These are phyloP conservation scores for Elsinoe perseae DNA, from an alignment of 2,329 filamentous ascomycete genomes.

Conservation along the genomic window DNA sequence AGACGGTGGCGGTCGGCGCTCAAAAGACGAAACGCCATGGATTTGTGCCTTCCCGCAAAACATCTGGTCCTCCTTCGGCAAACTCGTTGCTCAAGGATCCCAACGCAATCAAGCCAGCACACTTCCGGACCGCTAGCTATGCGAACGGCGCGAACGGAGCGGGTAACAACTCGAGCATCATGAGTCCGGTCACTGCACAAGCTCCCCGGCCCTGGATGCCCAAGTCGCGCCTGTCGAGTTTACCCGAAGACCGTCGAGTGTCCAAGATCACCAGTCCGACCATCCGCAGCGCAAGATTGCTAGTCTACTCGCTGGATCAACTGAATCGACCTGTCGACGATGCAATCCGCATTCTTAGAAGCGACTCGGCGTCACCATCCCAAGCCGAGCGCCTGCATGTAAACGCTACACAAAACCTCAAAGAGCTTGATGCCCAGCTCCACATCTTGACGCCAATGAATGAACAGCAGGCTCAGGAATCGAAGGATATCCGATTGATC, in stretches of 20 bases:
- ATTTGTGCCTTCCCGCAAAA: constrained; percentile 48
- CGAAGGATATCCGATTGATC: constrained; percentile 35
- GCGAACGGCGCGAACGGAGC: constrained; percentile 24
- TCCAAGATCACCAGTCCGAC: constrained; percentile 18
- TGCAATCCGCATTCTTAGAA: constrained; percentile 18
- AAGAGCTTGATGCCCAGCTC: constrained; percentile 49
- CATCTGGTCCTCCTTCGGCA: constrained; percentile 35
- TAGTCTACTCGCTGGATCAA: constrained; percentile 18
- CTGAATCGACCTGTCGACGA: constrained; percentile 19
- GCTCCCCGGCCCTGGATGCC: constrained; percentile 11
- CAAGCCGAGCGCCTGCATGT: constrained; percentile 27
- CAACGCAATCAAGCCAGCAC: constrained; percentile 25
- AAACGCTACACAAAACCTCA: constrained; percentile 49
- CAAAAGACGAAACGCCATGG: constrained; percentile 53
- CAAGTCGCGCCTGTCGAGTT: constrained; percentile 18
- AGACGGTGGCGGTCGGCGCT: constrained; percentile 47
- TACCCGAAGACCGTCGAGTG: constrained; percentile 20
- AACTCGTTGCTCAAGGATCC: constrained; percentile 22
- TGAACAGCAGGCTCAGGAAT: constrained; percentile 44
- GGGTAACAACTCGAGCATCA: constrained; percentile 26
- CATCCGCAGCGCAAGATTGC: constrained; percentile 17
- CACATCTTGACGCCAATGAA: constrained; percentile 43
- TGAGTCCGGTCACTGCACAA: constrained; percentile 27
- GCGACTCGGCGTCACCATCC: constrained; percentile 15
- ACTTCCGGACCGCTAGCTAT: constrained; percentile 28